phyloP scores from a whole-genome alignment of 2,329 filamentous ascomycete genomes.

The Aaosphaeria pasadenensis region DNA sequence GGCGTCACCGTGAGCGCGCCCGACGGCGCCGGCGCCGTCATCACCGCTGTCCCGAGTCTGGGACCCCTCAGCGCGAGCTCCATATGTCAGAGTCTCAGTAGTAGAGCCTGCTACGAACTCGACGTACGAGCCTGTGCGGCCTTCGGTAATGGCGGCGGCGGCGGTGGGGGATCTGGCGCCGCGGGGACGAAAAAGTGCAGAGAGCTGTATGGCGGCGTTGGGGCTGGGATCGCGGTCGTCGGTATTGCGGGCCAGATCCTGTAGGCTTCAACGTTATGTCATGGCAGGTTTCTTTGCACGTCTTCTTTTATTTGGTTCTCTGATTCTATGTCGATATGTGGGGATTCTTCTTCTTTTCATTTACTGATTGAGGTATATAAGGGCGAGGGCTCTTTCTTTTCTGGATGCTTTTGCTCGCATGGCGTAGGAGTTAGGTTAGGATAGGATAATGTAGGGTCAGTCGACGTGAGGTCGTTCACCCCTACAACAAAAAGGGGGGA shows the following conservation, averaged over 20 bases:
- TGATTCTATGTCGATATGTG: no score
- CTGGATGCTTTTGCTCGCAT: no score
- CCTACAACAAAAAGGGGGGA: no score
- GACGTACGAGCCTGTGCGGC: conserved; percentile 45
- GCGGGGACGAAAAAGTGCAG: conserved; percentile 30
- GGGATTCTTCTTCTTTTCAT: no score
- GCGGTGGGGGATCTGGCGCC: not conserved
- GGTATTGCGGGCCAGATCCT: conserved; percentile 43
- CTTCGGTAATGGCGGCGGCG: conserved; percentile 29
- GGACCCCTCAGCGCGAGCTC: conserved; percentile 23
- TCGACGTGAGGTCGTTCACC: no score
- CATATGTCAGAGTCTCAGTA: conserved; percentile 39
- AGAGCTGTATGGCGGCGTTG: conserved; percentile 39
- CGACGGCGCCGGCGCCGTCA: conserved; percentile 48
- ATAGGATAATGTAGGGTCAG: no score
- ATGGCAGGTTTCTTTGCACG: no score
- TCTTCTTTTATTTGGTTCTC: no score
- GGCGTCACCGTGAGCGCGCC: conserved; percentile 51
- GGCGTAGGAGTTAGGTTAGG: no score
- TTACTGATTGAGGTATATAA: no score
- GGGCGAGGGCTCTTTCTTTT: no score
- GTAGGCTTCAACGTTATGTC: no score
- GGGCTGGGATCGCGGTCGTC: conserved; percentile 38
- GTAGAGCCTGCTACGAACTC: conserved; percentile 48
- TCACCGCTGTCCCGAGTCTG: conserved; percentile 40